phyloP scores from a whole-genome alignment of 768 basidiomycete genomes.

The Lanmaoa pseudosensibilis region DNA sequence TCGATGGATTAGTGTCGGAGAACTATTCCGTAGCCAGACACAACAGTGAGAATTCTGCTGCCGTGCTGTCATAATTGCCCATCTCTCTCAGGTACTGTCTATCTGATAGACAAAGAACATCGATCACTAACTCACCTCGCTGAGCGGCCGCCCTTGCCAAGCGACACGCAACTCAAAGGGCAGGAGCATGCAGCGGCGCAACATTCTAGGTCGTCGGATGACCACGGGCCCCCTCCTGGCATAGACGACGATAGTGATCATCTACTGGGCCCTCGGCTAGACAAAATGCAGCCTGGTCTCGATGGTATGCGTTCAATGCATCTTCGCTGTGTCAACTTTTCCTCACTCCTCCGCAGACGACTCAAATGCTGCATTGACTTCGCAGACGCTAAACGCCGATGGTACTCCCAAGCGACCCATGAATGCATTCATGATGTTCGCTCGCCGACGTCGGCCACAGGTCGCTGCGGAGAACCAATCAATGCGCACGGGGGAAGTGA shows the following conservation, averaged over 20 bases:
- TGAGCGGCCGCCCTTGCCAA: too few species aligned
- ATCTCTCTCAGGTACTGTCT: too few species aligned
- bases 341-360: slow-evolving; percentile 34
- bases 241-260: slow-evolving; percentile 53
- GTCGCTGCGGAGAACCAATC: slow-evolving; percentile 85
- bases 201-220: slow-evolving; percentile 34
- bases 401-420: slow-evolving; percentile 89
- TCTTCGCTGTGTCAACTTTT: slow-evolving; percentile 14
- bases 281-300: slow-evolving; percentile 42
- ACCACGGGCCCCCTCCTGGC: slow-evolving; percentile 52
- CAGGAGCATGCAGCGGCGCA: slow-evolving; percentile 30
- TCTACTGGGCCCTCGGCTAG: slow-evolving; percentile 33
- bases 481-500: slow-evolving; percentile 88
- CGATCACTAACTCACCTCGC: too few species aligned
- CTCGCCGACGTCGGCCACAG: slow-evolving; percentile 76
- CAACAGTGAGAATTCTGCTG: too few species aligned
- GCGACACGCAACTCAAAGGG: not conserved
- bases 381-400: slow-evolving; percentile 80
- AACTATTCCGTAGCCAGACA: too few species aligned
- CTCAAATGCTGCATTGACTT: slow-evolving; percentile 53
- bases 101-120: too few species aligned
- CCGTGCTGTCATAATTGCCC: too few species aligned
- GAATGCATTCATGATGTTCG: slow-evolving; percentile 96
- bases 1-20: too few species aligned
- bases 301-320: slow-evolving; percentile 41